Conservation (phyloP, 345 rosid species). For the Salix dunnii region DNA sequence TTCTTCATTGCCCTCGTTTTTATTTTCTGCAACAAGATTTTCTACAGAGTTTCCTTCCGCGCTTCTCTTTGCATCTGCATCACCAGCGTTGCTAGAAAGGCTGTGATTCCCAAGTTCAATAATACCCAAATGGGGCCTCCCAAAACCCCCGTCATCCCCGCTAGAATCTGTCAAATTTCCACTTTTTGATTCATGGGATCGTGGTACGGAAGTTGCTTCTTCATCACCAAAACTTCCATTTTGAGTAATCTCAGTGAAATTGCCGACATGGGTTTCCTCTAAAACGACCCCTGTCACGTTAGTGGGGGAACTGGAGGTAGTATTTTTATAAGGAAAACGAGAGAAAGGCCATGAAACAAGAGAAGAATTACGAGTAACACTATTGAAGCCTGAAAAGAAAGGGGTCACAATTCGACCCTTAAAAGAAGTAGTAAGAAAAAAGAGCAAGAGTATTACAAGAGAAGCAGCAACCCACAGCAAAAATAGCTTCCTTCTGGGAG, state of each 20-base stretch:
- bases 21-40: conserved; percentile 5
- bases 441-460: conserved; percentile 38
- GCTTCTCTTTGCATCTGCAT: conserved; percentile 4
- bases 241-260: conserved; percentile 14
- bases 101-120: conserved; percentile 12
- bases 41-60: conserved; percentile 11
- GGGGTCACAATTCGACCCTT: conserved; percentile 37
- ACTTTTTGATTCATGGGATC: conserved; percentile 17
- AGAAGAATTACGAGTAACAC: conserved; percentile 23
- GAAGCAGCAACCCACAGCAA: conserved; percentile 48
- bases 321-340: neutral
- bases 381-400: conserved; percentile 40
- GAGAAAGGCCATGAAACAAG: conserved; percentile 33
- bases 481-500: conserved; percentile 37
- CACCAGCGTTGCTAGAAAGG: conserved; percentile 1
- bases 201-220: conserved; percentile 8
- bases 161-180: conserved; percentile 10
- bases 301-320: conserved; percentile 14
- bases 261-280: conserved; percentile 17
- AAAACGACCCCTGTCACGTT: conserved; percentile 8
- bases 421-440: conserved; percentile 43
- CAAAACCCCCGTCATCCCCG: neutral
- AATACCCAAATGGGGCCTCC: conserved; percentile 13
- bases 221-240: conserved; percentile 28
- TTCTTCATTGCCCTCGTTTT: conserved; percentile 14